Evolutionary conservation across 2,329 filamentous ascomycete species (phyloP).

Genomic region (Xylariales sp.): DNA sequence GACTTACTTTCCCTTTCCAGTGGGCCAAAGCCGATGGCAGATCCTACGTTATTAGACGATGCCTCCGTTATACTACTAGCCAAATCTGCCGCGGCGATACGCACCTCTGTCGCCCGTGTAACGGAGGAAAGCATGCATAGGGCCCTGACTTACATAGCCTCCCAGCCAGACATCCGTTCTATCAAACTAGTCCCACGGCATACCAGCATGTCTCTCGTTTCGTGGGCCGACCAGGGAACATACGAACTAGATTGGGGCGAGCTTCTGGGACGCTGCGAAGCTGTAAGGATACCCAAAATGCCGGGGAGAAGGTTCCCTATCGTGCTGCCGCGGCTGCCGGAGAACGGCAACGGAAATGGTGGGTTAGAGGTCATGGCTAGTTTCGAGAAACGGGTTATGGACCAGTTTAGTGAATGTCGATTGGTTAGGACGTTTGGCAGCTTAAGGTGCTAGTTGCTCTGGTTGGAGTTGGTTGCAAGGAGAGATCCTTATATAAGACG

Average conservation of each 20-base stretch:
- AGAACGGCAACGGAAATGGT: conserved; percentile 5
- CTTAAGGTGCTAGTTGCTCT: conserved; percentile 15
- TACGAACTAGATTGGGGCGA: conserved; percentile 24
- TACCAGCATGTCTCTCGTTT: conserved; percentile 24
- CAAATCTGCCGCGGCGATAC: conserved; percentile 16
- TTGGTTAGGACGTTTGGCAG: conserved; percentile 15
- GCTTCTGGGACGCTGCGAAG: conserved; percentile 19
- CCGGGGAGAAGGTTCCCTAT: conserved; percentile 19
- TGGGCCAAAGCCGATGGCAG: not conserved
- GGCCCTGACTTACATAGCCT: conserved; percentile 16
- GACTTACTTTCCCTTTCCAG: conserved; percentile 14
- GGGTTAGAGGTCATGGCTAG: conserved; percentile 23
- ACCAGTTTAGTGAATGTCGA: conserved; percentile 13
- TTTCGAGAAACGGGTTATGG: conserved; percentile 15
- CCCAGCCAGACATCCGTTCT: conserved; percentile 6
- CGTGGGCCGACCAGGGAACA: conserved; percentile 24
- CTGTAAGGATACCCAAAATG: conserved; percentile 20
- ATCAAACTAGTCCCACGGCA: conserved; percentile 17
- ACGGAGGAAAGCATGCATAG: conserved; percentile 14
- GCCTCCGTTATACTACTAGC: conserved; percentile 12
- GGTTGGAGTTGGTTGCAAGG: too few species aligned
- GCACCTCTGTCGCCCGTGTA: conserved; percentile 14
- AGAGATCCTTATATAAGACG: too few species aligned
- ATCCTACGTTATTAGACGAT: not conserved
- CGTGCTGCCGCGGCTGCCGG: conserved; percentile 22